phyloP scores from a whole-genome alignment of 768 basidiomycete species.

The Megacollybia marginata region DNA sequence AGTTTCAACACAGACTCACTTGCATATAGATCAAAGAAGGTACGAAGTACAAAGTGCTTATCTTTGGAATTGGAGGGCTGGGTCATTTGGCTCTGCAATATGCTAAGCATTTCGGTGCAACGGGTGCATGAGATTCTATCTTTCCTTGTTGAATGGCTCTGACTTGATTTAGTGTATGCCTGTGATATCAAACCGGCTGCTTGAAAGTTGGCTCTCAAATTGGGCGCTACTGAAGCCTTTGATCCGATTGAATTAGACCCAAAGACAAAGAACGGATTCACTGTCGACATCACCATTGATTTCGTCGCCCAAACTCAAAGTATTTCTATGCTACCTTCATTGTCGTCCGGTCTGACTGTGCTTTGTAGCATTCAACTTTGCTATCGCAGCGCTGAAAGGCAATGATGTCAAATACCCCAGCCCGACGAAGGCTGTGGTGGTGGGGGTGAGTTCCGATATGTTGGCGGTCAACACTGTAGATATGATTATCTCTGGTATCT shows the following conservation, averaged over 20 bases:
- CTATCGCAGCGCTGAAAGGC: constrained; percentile 2
- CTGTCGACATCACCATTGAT: constrained; percentile 15
- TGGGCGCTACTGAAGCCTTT: constrained; percentile 15
- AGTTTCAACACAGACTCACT: neutral
- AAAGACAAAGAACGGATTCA: constrained; percentile 5
- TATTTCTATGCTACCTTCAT: constrained; percentile 1
- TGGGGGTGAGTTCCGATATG: no score
- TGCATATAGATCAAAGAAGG: constrained; percentile 4
- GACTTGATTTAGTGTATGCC: constrained; percentile 10
- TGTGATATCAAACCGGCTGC: constrained; percentile 14
- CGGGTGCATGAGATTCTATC: constrained; percentile 1
- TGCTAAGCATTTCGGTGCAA: constrained; percentile 14
- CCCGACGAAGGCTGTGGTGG: no score
- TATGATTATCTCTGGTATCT: no score
- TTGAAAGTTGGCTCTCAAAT: constrained; percentile 10
- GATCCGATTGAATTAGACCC: constrained; percentile 9
- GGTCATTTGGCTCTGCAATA: constrained; percentile 14
- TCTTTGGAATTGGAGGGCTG: constrained; percentile 9
- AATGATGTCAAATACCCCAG: neutral
- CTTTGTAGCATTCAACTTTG: constrained; percentile 4
- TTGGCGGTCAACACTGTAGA: no score
- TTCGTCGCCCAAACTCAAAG: constrained; percentile 14
- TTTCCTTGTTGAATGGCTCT: neutral
- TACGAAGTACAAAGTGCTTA: constrained; percentile 7
- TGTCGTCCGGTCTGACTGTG: neutral